These are phyloP conservation scores for Picea glauca DNA, from an alignment of 75 land plant genomes.

Conservation along the genomic window DNA sequence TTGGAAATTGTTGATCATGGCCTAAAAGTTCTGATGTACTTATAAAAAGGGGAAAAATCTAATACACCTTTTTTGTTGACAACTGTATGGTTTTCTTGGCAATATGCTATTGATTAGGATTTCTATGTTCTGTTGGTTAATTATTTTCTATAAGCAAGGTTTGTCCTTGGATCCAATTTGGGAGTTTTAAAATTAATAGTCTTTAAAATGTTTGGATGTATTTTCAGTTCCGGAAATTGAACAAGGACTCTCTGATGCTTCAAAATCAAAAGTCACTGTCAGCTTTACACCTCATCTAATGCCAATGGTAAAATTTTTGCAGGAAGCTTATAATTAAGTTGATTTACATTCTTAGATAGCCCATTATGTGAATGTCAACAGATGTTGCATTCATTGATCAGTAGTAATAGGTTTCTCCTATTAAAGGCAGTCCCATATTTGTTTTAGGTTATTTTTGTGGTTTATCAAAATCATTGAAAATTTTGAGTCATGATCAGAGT, in stretches of 20 bases:
- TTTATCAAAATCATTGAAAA: background rate
- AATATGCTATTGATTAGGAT: too few relatives aligned
- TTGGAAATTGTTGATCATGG: too few relatives aligned
- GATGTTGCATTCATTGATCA: background rate
- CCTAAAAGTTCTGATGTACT: too few relatives aligned
- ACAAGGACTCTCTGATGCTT: conserved; percentile 84
- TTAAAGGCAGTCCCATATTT: background rate
- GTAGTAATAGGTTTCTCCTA: background rate
- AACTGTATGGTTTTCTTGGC: too few relatives aligned
- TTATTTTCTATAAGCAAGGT: background rate
- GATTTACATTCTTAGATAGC: background rate
- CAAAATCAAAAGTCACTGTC: conserved; percentile 61
- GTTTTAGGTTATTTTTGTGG: background rate
- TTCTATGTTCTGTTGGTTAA: background rate
- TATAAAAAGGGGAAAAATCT: too few relatives aligned
- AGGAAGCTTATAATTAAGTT: background rate
- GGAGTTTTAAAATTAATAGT: too few relatives aligned
- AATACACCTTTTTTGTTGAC: too few relatives aligned
- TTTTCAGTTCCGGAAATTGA: conserved; percentile 95
- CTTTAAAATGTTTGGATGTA: background rate
- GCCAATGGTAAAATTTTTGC: conserved; percentile 69
- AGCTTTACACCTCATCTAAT: conserved; percentile 98
- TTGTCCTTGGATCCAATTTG: background rate
- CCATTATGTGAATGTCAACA: background rate
- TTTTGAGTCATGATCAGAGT: conserved; percentile 36